Evolutionary conservation across 257 asterid species (phyloP).

Genomic region (Parsonsia alboflavescens): DNA sequence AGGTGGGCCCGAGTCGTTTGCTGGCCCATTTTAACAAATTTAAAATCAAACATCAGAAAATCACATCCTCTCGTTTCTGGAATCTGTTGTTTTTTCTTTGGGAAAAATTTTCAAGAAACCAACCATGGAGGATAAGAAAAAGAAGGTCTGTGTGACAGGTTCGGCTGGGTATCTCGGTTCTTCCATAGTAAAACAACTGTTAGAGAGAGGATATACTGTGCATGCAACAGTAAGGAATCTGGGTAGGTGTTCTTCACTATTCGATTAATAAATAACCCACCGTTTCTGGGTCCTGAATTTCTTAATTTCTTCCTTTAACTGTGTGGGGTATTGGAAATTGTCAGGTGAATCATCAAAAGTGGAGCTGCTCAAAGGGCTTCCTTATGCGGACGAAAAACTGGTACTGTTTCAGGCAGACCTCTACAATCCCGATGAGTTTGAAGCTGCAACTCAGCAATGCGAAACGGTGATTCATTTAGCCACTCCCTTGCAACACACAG

Average conservation of each 20-base stretch:
- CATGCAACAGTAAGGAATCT: conserved; percentile 62
- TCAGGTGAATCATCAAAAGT: conserved; percentile 56
- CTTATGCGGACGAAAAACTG: conserved; percentile 34
- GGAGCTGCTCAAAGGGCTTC: conserved; percentile 43
- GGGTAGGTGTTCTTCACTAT: conserved; percentile 11
- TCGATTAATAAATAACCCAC: neutral
- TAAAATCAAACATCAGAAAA: too few relatives aligned
- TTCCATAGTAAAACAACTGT: conserved; percentile 39
- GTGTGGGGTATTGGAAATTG: neutral
- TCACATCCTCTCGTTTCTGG: too few relatives aligned
- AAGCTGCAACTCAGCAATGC: conserved; percentile 48
- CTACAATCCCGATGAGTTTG: conserved; percentile 47
- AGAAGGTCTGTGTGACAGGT: conserved; percentile 63
- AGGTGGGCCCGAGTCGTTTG: too few relatives aligned
- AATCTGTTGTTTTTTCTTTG: too few relatives aligned
- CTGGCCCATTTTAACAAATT: too few relatives aligned
- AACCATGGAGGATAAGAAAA: conserved; percentile 24
- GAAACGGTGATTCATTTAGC: conserved; percentile 57
- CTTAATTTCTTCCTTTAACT: neutral
- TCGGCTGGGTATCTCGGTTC: conserved; percentile 64
- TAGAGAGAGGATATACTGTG: conserved; percentile 49
- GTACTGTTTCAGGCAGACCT: conserved; percentile 58
- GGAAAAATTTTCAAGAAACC: too few relatives aligned
- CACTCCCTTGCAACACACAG: conserved; percentile 43
- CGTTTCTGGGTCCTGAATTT: neutral